Conservation (phyloP, 1,284 basidiomycete genomes). For the Papiliotrema fonsecae region DNA sequence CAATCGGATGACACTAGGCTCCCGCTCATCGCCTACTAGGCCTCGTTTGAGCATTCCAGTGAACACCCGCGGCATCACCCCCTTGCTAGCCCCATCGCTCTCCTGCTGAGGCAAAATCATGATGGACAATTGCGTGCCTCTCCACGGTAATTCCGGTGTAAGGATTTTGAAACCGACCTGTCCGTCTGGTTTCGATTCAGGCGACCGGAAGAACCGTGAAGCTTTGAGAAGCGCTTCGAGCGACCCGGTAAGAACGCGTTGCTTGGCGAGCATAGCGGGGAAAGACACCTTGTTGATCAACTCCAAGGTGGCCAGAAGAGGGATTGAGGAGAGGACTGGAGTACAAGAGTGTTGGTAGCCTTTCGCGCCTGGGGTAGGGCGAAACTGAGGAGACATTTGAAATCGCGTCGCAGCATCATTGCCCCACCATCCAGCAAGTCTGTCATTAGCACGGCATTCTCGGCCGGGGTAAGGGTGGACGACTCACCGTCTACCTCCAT, state of each 20-base stretch:
- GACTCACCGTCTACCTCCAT: slow-evolving; percentile 36
- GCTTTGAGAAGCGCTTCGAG: slow-evolving; percentile 62
- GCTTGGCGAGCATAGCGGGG: slow-evolving; percentile 62
- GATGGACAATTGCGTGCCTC: slow-evolving; percentile 82
- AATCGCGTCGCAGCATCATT: slow-evolving; percentile 84
- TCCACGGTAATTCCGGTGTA: slow-evolving; percentile 64
- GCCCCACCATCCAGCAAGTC: slow-evolving; percentile 97
- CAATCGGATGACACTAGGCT: slow-evolving; percentile 83
- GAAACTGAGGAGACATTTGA: slow-evolving; percentile 78
- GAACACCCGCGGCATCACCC: slow-evolving; percentile 68
- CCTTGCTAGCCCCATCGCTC: slow-evolving; percentile 46
- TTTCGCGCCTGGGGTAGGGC: slow-evolving; percentile 80
- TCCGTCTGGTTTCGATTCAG: not conserved
- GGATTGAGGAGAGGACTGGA: slow-evolving; percentile 68
- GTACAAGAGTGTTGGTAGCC: slow-evolving; percentile 97
- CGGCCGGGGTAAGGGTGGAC: not conserved
- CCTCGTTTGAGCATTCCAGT: slow-evolving; percentile 61
- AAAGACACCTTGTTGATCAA: slow-evolving; percentile 77
- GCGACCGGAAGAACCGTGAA: slow-evolving; percentile 57
- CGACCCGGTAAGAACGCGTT: slow-evolving; percentile 62
- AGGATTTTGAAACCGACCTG: slow-evolving; percentile 72
- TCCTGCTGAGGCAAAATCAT: slow-evolving; percentile 60
- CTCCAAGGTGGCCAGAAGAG: slow-evolving; percentile 74
- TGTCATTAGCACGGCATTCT: slow-evolving; percentile 36
- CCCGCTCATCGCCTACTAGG: slow-evolving; percentile 81